These are phyloP conservation scores for Mimosa pudica DNA, from an alignment of 306 rosid species.

Conservation along the genomic window DNA sequence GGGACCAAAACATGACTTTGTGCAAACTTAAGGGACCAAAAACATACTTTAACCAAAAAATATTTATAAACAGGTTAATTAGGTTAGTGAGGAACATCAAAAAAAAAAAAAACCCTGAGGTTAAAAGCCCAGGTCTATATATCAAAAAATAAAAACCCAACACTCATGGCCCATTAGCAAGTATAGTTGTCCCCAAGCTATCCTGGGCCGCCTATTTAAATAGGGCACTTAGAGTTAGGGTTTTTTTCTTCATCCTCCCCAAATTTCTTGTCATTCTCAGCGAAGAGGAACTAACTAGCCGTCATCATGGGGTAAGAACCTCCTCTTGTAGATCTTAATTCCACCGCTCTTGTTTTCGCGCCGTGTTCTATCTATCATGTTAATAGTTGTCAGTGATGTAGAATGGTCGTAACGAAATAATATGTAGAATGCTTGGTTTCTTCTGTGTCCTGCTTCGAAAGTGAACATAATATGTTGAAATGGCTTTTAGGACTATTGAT, in stretches of 20 bases:
- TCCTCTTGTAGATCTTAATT: background rate
- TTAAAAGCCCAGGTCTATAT: background rate
- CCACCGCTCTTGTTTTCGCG: background rate
- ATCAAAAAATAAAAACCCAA: too few species aligned
- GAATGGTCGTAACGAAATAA: background rate
- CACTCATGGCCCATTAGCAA: too few species aligned
- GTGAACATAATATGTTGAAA: background rate
- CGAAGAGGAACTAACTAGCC: constrained; percentile 30
- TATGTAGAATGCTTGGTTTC: background rate
- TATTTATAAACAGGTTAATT: too few species aligned
- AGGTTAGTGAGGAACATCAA: too few species aligned
- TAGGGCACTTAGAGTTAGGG: constrained; percentile 38
- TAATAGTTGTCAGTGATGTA: background rate
- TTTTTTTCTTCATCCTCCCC: constrained; percentile 32
- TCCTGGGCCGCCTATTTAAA: constrained; percentile 8
- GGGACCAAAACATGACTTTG: too few species aligned
- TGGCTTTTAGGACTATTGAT: background rate
- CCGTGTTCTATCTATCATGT: background rate
- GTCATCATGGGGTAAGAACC: constrained; percentile 56
- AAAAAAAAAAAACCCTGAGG: background rate
- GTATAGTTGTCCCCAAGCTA: too few species aligned
- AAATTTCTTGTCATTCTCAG: background rate
- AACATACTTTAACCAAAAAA: too few species aligned
- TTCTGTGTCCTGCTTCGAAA: background rate
- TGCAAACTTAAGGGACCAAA: too few species aligned